These are phyloP conservation scores for Beauveria medogensis DNA, from an alignment of 2,329 filamentous ascomycete genomes.

Conservation along the genomic window DNA sequence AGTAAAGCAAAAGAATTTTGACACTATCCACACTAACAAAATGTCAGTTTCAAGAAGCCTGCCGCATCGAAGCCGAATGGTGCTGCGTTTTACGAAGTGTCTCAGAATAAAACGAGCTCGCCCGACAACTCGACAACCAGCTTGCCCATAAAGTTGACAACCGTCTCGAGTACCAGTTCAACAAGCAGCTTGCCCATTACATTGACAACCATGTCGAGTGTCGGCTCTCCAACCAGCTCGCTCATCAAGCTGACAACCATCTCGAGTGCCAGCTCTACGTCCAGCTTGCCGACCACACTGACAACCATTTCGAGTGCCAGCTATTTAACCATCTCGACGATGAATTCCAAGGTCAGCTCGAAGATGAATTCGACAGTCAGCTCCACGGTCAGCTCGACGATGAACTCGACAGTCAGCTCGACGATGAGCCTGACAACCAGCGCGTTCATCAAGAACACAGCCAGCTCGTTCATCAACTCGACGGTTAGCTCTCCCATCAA, in stretches of 20 bases:
- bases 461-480: no score
- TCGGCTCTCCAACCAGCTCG: neutral
- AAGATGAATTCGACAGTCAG: no score
- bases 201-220: neutral
- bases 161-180: no score
- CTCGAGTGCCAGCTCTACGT: neutral
- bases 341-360: no score
- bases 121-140: neutral
- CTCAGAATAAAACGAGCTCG: neutral
- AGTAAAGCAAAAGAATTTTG: slow-evolving; percentile 5
- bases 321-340: neutral
- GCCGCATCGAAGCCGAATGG: neutral
- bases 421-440: no score
- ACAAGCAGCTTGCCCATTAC: no score
- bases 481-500: no score
- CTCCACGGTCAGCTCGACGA: neutral
- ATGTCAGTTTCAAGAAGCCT: neutral
- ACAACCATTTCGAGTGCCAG: neutral
- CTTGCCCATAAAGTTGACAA: neutral
- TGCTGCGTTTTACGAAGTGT: neutral
- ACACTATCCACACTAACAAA: neutral
- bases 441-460: no score
- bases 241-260: neutral
- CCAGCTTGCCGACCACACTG: neutral
- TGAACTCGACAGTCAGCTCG: neutral